Base-by-base conservation (phyloP, 2,329 filamentous ascomycete species). In the Aureobasidium lini region DNA sequence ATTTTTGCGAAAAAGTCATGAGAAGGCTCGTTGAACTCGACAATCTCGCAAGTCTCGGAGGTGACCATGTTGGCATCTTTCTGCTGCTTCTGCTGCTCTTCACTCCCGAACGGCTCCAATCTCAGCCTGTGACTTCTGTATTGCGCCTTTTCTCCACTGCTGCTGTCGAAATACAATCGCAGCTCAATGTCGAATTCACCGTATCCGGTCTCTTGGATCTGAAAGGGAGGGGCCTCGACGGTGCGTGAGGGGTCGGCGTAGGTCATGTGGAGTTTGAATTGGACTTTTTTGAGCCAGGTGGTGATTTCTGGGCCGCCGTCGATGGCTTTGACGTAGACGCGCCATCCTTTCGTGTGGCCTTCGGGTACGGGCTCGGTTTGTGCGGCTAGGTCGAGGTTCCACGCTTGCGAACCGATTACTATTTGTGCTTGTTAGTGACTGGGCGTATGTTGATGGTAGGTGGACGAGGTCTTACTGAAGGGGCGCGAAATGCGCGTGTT, bases 191-290 rank as follows among this genome's bases (percentile, higher is more conserved):
- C 90, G 77, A 99, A 99, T 76, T 96, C 94, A 68, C 94, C 94
- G 89, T 95, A 99, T 50, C 94, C 94, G 0, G 94, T 97, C 74
- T 97, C 94, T 63, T 84, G 84, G 62, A 97, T 88, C 68, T 90
- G 80, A 68, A 96, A 99, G 10, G 79, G 91, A 0, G 69, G 68
- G 62, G 84, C 83, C 68, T 96, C 92, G 68, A 94, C 80, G 71
- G 88, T 95, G 66, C 94, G 88, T 23, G 94, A 82, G 60, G 89
- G 89, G 73, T 96, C 95, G 31, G 90, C 86, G 72, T 96, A 97
- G 9, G 93, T 96, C 74, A 97, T 92, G 79, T 96, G 93, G 15
- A 99, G 84, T 74, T 97, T 97, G 77, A 99, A 99, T 72, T 96
- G 92, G 1, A 99, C 93, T 68, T 95, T 93, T 61, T 93, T 90